These are phyloP conservation scores for Populus hybrid DNA, from an alignment of 441 rosid genomes.

Conservation along the genomic window DNA sequence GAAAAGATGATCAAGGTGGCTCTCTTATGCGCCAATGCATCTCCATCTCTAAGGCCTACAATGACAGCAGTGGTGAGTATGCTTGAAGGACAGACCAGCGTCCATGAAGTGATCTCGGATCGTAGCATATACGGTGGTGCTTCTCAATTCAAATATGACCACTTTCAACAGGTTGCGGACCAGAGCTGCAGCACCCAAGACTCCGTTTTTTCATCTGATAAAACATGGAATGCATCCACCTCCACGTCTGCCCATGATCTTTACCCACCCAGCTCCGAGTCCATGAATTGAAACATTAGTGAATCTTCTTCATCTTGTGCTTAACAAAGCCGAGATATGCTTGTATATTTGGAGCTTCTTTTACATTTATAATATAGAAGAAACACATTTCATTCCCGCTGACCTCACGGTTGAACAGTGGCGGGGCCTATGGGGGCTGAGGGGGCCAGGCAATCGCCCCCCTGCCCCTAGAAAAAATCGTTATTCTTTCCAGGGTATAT, in stretches of 20 bases:
- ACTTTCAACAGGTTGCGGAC: neutral
- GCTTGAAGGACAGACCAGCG: constrained; percentile 48
- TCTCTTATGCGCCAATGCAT: constrained; percentile 44
- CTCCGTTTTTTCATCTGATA: neutral
- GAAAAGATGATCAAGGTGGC: constrained; percentile 50
- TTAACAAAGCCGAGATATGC: neutral
- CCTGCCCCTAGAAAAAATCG: no score
- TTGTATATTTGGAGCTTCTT: no score
- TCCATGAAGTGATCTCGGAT: constrained; percentile 25
- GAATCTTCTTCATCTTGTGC: neutral
- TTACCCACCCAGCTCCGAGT: neutral
- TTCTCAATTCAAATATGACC: neutral
- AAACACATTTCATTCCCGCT: no score
- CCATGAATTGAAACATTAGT: neutral
- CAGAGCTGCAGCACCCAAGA: neutral
- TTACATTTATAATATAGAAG: no score
- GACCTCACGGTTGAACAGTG: no score
- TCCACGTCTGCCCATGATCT: neutral
- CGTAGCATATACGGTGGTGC: constrained; percentile 6
- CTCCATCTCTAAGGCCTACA: constrained; percentile 56
- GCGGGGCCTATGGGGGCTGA: no score
- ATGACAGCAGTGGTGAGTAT: constrained; percentile 65
- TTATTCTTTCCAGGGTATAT: no score
- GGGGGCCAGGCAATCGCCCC: no score
- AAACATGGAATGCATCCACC: neutral